phyloP scores from a whole-genome alignment of 371 early-diverging fungal genomes.

The Rhizopus sp. region DNA sequence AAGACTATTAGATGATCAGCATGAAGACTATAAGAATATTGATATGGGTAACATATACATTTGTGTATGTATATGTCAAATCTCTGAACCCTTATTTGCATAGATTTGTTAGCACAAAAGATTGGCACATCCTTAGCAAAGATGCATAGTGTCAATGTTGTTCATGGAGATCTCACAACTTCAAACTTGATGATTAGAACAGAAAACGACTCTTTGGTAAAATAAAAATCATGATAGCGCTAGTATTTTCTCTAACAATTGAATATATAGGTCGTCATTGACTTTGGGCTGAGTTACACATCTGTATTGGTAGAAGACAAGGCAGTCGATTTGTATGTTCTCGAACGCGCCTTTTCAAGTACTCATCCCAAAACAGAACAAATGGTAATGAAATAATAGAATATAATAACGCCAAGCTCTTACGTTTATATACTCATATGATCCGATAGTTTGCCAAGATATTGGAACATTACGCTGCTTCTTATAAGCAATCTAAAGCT shows the following conservation, averaged over 20 bases:
- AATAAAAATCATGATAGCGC: background rate
- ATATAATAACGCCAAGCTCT: background rate
- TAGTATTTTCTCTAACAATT: background rate
- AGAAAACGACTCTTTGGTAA: slow-evolving; percentile 54
- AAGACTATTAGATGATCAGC: slow-evolving; percentile 50
- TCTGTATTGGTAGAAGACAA: slow-evolving; percentile 95
- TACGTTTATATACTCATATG: slow-evolving; percentile 1
- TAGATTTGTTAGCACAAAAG: slow-evolving; percentile 45
- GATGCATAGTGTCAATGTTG: slow-evolving; percentile 86
- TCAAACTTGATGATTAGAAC: slow-evolving; percentile 89
- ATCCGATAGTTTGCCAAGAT: slow-evolving; percentile 71
- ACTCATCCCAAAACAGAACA: slow-evolving; percentile 84
- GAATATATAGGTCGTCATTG: slow-evolving; percentile 79
- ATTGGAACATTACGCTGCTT: slow-evolving; percentile 63
- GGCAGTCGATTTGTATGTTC: slow-evolving; percentile 98
- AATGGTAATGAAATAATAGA: no score
- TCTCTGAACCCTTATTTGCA: background rate
- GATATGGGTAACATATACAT: slow-evolving; percentile 29
- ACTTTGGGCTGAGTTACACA: slow-evolving; percentile 96
- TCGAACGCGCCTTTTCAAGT: slow-evolving; percentile 93
- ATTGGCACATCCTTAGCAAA: slow-evolving; percentile 76
- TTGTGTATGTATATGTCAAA: no score
- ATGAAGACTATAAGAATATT: slow-evolving; percentile 33
- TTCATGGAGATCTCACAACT: slow-evolving; percentile 99
- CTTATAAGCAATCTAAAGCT: slow-evolving; percentile 52